Evolutionary conservation across 805 yeast genomes (phyloP).

Genomic region (Candida peoriensis): DNA sequence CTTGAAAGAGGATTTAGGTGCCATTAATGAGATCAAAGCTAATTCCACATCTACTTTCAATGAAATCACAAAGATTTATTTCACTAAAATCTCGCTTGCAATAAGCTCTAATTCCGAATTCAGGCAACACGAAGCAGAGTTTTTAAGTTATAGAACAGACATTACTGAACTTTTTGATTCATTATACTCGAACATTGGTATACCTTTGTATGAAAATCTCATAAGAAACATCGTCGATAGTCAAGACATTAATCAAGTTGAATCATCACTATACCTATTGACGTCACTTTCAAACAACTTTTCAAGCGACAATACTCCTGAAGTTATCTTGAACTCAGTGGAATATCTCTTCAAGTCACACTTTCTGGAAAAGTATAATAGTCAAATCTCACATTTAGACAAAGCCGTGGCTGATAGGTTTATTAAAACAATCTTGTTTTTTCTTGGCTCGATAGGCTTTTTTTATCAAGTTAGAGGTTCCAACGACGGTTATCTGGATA

Average conservation of each 20-base stretch:
- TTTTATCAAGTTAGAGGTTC: slow-evolving; percentile 50
- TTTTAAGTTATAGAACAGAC: slow-evolving; percentile 63
- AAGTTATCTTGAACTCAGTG: slow-evolving; percentile 18
- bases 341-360: slow-evolving; percentile 26
- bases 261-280: slow-evolving; percentile 56
- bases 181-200: slow-evolving; percentile 60
- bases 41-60: slow-evolving; percentile 38
- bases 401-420: slow-evolving; percentile 17
- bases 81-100: slow-evolving; percentile 56
- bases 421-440: slow-evolving; percentile 46
- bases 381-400: slow-evolving; percentile 16
- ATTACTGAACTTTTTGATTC: slow-evolving; percentile 75
- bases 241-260: slow-evolving; percentile 37
- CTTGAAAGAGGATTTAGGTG: slow-evolving; percentile 30
- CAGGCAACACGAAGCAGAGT: slow-evolving; percentile 39
- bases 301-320: slow-evolving; percentile 24
- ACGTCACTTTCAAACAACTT: slow-evolving; percentile 52
- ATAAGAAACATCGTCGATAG: slow-evolving; percentile 29
- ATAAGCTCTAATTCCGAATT: slow-evolving; percentile 32
- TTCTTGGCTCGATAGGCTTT: slow-evolving; percentile 55
- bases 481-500: slow-evolving; percentile 42
- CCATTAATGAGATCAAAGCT: slow-evolving; percentile 24
- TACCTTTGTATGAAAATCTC: slow-evolving; percentile 42
- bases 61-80: slow-evolving; percentile 56
- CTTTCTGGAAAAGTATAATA: slow-evolving; percentile 21